Evolutionary conservation across 805 yeast species (phyloP).

Genomic region (Wickerhamiella kurtzmanii): DNA sequence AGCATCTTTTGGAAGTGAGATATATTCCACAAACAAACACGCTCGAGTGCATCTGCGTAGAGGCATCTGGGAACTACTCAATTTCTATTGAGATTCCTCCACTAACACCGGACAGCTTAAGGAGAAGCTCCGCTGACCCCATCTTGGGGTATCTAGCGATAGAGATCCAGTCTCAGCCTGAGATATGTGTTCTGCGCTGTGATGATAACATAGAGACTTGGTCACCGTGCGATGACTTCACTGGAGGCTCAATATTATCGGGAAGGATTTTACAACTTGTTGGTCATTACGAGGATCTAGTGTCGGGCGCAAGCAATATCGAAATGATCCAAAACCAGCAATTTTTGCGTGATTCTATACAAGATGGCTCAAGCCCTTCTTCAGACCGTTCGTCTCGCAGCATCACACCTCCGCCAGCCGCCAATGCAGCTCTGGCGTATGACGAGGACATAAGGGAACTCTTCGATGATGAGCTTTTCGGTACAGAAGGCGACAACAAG

Average conservation of each 20-base stretch:
- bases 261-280: not conserved
- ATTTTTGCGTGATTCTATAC: no score
- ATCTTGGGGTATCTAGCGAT: not conserved
- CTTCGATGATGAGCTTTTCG: not conserved
- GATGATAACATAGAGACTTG: no score
- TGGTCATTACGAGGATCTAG: not conserved
- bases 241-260: not conserved
- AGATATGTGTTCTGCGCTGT: no score
- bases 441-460: not conserved
- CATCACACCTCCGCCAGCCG: not conserved
- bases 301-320: not conserved
- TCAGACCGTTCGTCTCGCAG: not conserved
- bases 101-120: not conserved
- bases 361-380: no score
- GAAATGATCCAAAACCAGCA: not conserved
- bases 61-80: not conserved
- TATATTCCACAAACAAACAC: not conserved
- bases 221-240: conserved; percentile 3
- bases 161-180: not conserved
- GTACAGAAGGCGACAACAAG: no score
- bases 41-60: not conserved
- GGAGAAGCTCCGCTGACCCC: not conserved
- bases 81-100: not conserved
- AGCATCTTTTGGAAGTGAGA: not conserved
- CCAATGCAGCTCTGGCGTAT: not conserved